Base-by-base conservation (phyloP, 192 early-diverging fungal species). In the Entophlyctis helioformis region DNA sequence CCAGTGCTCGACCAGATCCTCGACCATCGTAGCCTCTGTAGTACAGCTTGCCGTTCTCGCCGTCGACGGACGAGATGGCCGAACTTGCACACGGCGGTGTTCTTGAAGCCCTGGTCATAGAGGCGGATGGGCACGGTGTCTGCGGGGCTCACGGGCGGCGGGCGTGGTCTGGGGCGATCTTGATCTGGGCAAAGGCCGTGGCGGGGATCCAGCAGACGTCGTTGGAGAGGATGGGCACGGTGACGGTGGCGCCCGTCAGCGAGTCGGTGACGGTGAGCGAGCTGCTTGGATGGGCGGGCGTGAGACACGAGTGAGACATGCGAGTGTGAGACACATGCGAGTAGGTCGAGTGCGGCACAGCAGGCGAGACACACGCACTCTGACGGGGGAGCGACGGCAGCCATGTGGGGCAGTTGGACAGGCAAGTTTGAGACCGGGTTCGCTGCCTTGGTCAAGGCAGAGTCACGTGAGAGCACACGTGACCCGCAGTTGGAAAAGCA, bases 21-120 rank as follows among this genome's bases (percentile, higher is more conserved):
- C 73, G 28, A 82, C n/a, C 65, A 22, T 64, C 59, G 47, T 80
- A 82, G 16, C 78, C 78, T n/a, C 74, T 54, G 48, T 71, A 71
- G 27, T 51, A 50, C 48, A 71, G 48, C 15, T 57, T 59, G 12
- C 54, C 57, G 34, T 37, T 51, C 24, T 51, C 61, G 12, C 46
- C 54, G 40, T 67, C 62, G 28, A 71, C 38, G n/a, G n/a, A n/a
- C n/a, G n/a, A n/a, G 13, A 72, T 54, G 20, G 54, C 62, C 27
- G 64, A 65, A n/a, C n/a, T 42, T 48, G 47, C 59, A 67, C 4
- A 65, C 70, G 19, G 64, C 66, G 27, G 70, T 72, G 51, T 72
- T 67, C 37, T 67, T 64, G 54, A 67, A 67, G 15, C 70, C 70
- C 5, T 57, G 60, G 48, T 72, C 70, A 36, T 55, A 61, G 31